Conservation (phyloP, 352 stramenopile species). For the Phytophthora melonis region DNA sequence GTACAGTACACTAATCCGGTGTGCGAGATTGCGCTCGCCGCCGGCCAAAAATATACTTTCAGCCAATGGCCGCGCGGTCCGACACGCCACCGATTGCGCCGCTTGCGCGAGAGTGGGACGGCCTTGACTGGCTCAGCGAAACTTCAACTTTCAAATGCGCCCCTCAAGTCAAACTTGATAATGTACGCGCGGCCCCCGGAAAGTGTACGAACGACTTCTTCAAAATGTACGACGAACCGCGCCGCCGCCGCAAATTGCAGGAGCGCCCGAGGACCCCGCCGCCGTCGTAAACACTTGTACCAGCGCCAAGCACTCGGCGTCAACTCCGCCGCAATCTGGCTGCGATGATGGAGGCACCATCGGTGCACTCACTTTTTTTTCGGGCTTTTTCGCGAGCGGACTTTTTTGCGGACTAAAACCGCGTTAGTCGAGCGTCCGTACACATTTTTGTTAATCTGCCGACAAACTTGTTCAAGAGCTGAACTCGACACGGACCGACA, state of each 20-base stretch:
- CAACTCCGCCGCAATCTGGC: not conserved
- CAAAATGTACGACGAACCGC: not conserved
- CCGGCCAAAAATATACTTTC: conserved; percentile 9
- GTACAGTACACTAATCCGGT: not conserved
- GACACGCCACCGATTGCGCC: conserved; percentile 26
- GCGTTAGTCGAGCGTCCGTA: too few relatives aligned
- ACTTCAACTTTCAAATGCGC: conserved; percentile 23
- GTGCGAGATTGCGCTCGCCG: conserved; percentile 2
- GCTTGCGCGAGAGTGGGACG: conserved; percentile 16
- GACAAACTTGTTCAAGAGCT: too few relatives aligned
- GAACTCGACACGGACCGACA: too few relatives aligned
- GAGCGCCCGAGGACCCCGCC: not conserved
- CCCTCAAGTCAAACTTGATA: conserved; percentile 27
- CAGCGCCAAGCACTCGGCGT: not conserved
- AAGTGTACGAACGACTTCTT: not conserved
- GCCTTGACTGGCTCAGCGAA: conserved; percentile 21
- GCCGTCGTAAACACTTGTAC: not conserved
- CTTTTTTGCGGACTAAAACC: too few relatives aligned
- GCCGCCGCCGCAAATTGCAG: not conserved
- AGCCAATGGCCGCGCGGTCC: conserved; percentile 20
- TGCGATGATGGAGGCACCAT: too few relatives aligned
- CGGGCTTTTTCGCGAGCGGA: too few relatives aligned
- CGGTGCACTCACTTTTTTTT: too few relatives aligned
- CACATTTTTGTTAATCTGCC: too few relatives aligned
- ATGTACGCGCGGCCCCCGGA: not conserved